Base-by-base conservation (phyloP, 345 rosid species). In the Camelina hispida region DNA sequence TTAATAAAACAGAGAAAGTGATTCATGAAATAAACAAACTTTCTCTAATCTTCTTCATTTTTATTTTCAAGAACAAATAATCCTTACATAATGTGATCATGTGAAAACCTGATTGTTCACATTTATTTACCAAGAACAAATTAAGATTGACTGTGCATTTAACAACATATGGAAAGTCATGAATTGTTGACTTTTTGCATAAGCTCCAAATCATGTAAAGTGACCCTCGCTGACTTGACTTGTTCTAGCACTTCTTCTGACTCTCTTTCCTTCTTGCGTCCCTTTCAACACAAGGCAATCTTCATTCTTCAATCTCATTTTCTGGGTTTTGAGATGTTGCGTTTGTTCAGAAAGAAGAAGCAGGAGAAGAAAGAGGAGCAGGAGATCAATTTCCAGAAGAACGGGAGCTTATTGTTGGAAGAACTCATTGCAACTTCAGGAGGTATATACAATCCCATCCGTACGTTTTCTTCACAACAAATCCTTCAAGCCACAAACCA, bases 1-100 rank as follows among this genome's bases (percentile, higher is more conserved):
- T 69, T 76, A 69, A 76, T 69, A 76, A 69, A 76, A 54, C 75
- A 16, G 46, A 54, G 71, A 62, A 69, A 62, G 37, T 69, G 12
- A 69, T 54, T 55, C 44, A 44, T 22, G 28, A 76, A 76, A 76
- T 69, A 54, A 54, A 61, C 32, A 46, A 54, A 53, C 32, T 61
- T 10, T 68, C 62, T 58, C 73, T 50, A 7, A 34, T 34, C 37
- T 50, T 17, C 16, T 64, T n/a, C 56, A 64, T 63, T 64, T 64
- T 7, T 7, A 4, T 34, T 34, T 28, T 28, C 30, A 28, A 28
- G 30, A 28, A 28, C 30, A 28, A 28, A 28, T 28, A 28, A 17
- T 17, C 30, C 30, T 28, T 28, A 28, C 62, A 32, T 16, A 16
- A 4, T 16, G 22, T 34, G 1, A 58, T 58, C 60, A 34, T 9